phyloP scores from a whole-genome alignment of 75 land plant genomes.

The Chamaecyparis obtusa region DNA sequence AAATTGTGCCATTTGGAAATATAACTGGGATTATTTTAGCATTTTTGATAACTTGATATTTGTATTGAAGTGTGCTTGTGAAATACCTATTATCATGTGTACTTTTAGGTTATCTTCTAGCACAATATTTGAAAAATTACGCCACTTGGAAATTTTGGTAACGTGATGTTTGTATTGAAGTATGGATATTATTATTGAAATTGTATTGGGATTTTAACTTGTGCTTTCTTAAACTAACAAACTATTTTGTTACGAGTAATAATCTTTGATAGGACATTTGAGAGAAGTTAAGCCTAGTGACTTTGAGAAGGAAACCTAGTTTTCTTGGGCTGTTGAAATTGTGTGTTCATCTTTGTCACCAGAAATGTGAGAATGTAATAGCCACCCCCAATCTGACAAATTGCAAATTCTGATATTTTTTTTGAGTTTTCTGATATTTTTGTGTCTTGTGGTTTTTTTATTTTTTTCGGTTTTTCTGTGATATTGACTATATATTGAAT shows the following conservation, averaged over 20 bases:
- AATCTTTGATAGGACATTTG: background rate
- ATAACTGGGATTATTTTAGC: too few relatives aligned
- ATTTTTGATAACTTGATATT: too few relatives aligned
- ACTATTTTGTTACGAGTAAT: background rate
- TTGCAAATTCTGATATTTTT: too few relatives aligned
- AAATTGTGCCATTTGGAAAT: background rate
- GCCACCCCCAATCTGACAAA: too few relatives aligned
- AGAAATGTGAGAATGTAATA: too few relatives aligned
- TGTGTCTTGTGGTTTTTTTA: too few relatives aligned
- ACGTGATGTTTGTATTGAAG: background rate
- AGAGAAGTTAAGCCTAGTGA: background rate
- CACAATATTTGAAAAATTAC: background rate
- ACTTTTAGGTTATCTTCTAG: background rate
- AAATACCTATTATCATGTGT: background rate
- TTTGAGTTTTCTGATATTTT: too few relatives aligned
- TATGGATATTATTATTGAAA: background rate
- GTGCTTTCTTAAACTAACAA: background rate
- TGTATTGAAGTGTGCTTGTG: background rate
- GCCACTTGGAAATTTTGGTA: background rate
- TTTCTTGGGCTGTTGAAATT: too few relatives aligned
- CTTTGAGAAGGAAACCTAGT: background rate
- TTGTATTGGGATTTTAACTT: background rate
- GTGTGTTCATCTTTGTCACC: too few relatives aligned
- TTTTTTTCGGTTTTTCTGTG: too few relatives aligned
- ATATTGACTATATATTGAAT: too few relatives aligned